Evolutionary conservation across 2,329 filamentous ascomycete genomes (phyloP).

Genomic region (Whalleya microplaca): DNA sequence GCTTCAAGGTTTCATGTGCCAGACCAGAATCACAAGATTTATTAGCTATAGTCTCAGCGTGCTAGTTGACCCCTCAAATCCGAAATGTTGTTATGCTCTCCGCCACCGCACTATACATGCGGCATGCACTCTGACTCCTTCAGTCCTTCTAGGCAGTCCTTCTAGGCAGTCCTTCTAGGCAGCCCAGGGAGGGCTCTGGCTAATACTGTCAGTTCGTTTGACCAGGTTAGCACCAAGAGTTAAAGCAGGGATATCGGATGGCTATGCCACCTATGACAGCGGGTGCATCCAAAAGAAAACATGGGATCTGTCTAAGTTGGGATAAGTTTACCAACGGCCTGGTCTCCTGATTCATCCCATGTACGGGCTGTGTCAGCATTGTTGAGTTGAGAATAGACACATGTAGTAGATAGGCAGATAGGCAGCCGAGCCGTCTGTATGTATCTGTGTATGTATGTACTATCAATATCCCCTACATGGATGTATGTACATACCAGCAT

Average conservation of each 20-base stretch:
- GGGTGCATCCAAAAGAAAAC: neutral
- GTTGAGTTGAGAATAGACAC: neutral
- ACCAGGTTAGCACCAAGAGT: too few relatives aligned
- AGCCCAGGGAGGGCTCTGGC: too few relatives aligned
- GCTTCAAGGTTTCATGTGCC: constrained; percentile 24
- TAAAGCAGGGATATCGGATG: neutral
- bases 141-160: too few relatives aligned
- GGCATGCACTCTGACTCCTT: too few relatives aligned
- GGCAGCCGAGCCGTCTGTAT: neutral
- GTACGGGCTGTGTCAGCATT: constrained; percentile 7
- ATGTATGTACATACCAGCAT: too few relatives aligned
- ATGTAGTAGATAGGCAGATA: too few relatives aligned
- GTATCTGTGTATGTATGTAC: neutral
- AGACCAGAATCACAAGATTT: constrained; percentile 4
- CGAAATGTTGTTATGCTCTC: neutral
- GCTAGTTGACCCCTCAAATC: constrained; percentile 1
- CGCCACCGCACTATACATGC: neutral
- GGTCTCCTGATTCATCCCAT: neutral
- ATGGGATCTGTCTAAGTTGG: neutral
- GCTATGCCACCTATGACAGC: neutral
- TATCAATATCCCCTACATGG: too few relatives aligned
- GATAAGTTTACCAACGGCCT: neutral
- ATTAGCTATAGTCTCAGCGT: neutral
- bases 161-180: too few relatives aligned
- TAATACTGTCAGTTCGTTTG: too few relatives aligned